Conservation (phyloP, 1,284 basidiomycete genomes). For the Cystobasidium sp. region DNA sequence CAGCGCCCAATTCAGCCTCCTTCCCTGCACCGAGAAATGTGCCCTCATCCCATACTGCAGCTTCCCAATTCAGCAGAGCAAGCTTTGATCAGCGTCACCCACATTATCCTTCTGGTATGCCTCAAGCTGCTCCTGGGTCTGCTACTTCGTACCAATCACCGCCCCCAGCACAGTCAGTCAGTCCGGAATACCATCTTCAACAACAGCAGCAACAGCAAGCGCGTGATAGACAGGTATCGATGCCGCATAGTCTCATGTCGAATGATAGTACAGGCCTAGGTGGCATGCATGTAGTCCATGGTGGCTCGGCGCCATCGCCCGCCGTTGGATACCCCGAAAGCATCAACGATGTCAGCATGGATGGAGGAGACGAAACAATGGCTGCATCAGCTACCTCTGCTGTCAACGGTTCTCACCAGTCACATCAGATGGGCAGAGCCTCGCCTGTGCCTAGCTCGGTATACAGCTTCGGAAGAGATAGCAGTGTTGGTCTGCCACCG, state of each 20-base stretch:
- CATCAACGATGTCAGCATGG: conserved; percentile 54
- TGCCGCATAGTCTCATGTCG: conserved; percentile 20
- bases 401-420: conserved; percentile 34
- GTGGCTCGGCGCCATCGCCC: conserved; percentile 33
- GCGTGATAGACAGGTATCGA: conserved; percentile 25
- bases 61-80: conserved; percentile 30
- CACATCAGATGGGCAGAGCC: conserved; percentile 28
- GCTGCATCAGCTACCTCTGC: conserved; percentile 30
- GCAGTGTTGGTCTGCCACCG: conserved; percentile 14
- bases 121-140: conserved; percentile 60
- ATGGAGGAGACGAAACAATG: conserved; percentile 50
- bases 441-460: conserved; percentile 50
- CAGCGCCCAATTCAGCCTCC: conserved; percentile 46
- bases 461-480: conserved; percentile 51
- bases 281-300: conserved; percentile 39
- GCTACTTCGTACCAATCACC: conserved; percentile 46
- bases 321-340: conserved; percentile 54
- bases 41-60: conserved; percentile 51
- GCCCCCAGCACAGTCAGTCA: conserved; percentile 15
- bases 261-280: conserved; percentile 23
- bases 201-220: conserved; percentile 26
- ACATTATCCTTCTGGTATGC: conserved; percentile 63
- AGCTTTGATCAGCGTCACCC: conserved; percentile 38
- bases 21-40: conserved; percentile 47
- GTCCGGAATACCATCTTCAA: conserved; percentile 6